phyloP scores from a whole-genome alignment of 1,284 basidiomycete genomes.

The Naganishia sp. region DNA sequence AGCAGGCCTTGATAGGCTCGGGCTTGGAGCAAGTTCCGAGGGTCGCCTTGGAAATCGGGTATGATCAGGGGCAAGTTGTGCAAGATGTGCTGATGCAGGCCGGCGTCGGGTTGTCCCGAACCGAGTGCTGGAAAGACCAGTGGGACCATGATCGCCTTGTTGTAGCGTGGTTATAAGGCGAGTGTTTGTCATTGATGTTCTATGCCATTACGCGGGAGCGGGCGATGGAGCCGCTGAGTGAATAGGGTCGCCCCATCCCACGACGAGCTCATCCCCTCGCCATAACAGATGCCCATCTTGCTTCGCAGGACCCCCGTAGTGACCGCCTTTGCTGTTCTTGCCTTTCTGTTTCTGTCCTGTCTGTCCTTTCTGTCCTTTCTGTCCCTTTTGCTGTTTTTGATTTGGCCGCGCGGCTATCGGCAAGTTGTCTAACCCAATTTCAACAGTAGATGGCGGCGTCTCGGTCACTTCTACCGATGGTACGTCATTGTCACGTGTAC shows the following conservation, averaged over 20 bases:
- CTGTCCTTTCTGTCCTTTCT: constrained; percentile 12
- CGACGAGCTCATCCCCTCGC: constrained; percentile 15
- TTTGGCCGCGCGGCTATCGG: background rate
- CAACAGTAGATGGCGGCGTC: too few relatives aligned
- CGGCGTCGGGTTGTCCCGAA: constrained; percentile 54
- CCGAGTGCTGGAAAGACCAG: constrained; percentile 73
- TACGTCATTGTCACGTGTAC: background rate
- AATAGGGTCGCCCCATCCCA: constrained; percentile 14
- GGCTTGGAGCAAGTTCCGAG: constrained; percentile 35
- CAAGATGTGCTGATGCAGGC: constrained; percentile 58
- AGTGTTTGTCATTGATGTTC: background rate
- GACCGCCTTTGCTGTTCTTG: background rate
- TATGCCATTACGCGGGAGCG: background rate
- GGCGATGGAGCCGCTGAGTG: background rate
- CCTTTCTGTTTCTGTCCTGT: constrained; percentile 1
- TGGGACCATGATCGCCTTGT: constrained; percentile 62
- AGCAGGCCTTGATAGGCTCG: constrained; percentile 51
- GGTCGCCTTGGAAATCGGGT: constrained; percentile 77
- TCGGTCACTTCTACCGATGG: background rate
- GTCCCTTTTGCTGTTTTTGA: constrained; percentile 9
- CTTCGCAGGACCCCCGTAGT: background rate
- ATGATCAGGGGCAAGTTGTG: constrained; percentile 68
- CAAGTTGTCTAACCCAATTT: too few relatives aligned
- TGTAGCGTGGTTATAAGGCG: constrained; percentile 39
- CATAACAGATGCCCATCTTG: constrained; percentile 20